phyloP scores from a whole-genome alignment of 345 rosid species.

The Raphanus sativus region DNA sequence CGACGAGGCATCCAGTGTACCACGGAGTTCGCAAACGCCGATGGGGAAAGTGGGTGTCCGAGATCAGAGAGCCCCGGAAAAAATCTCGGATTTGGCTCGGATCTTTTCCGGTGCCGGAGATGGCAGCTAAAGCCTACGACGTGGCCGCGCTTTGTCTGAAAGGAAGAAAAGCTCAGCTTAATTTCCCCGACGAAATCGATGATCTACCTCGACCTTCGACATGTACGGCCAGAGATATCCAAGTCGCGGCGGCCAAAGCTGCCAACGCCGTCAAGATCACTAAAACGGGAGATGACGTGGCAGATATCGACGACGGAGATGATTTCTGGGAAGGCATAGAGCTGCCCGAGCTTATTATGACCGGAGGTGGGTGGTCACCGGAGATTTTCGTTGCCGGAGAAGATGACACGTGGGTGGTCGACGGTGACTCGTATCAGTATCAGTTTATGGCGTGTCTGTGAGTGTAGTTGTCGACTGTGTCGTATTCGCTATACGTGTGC shows the following conservation, averaged over 20 bases:
- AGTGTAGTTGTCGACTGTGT: conserved; percentile 25
- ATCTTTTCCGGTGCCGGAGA: conserved; percentile 75
- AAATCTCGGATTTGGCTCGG: conserved; percentile 89
- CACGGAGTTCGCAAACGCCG: conserved; percentile 73
- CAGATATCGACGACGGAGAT: conserved; percentile 35
- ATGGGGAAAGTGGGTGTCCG: conserved; percentile 96
- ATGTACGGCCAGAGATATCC: conserved; percentile 67
- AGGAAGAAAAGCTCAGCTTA: conserved; percentile 77
- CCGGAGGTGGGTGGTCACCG: conserved; percentile 35
- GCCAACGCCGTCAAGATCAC: conserved; percentile 42
- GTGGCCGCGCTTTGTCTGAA: conserved; percentile 75
- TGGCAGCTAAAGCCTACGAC: conserved; percentile 88
- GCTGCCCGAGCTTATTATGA: conserved; percentile 58
- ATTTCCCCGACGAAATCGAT: conserved; percentile 70
- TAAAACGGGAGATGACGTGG: conserved; percentile 29
- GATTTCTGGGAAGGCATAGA: conserved; percentile 83
- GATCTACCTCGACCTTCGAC: conserved; percentile 61
- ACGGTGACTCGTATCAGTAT: conserved; percentile 42
- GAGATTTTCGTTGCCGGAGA: conserved; percentile 47
- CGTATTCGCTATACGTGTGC: conserved; percentile 36
- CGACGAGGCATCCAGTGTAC: conserved; percentile 64
- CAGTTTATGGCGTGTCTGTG: conserved; percentile 55
- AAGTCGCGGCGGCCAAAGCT: conserved; percentile 73
- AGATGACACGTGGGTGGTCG: conserved; percentile 56
- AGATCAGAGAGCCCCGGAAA: conserved; percentile 83